Conservation (phyloP, 495 filamentous ascomycete genomes). For the Neurospora intermedia region DNA sequence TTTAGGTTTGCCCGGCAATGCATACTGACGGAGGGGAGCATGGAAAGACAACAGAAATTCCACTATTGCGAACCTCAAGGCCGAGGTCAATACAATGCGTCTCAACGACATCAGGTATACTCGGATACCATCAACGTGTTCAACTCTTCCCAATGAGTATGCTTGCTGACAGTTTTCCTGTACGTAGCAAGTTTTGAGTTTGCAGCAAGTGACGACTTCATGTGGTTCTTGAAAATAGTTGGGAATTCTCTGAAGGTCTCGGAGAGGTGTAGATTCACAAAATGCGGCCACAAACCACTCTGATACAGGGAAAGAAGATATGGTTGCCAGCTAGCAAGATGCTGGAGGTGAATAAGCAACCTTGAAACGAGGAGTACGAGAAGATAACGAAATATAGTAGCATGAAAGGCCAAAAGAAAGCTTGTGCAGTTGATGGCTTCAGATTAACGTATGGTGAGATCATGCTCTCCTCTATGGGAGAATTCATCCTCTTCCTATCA, state of each 20-base stretch:
- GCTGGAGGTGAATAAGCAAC: neutral
- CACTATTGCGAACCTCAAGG: neutral
- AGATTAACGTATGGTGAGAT: conserved; percentile 44
- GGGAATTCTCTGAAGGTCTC: neutral
- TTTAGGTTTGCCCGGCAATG: neutral
- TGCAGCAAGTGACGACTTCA: neutral
- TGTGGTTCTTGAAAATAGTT: neutral
- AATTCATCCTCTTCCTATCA: conserved; percentile 53
- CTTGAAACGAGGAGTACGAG: neutral
- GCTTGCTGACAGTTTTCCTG: neutral
- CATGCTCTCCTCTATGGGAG: conserved; percentile 36
- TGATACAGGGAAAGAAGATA: neutral
- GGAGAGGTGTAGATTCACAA: neutral
- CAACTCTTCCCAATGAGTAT: neutral
- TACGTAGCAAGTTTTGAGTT: neutral
- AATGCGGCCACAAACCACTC: neutral
- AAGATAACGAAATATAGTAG: neutral
- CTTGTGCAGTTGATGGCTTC: conserved; percentile 31
- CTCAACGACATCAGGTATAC: neutral
- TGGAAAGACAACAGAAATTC: neutral
- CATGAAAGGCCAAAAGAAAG: neutral
- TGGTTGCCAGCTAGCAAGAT: neutral
- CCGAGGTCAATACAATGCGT: neutral
- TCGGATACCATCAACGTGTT: neutral
- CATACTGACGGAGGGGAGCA: neutral